Percentiles rank a stretch among this genome's conserved stretches.
These are phyloP conservation scores for Ascochyta clinopodiicola DNA, from an alignment of 2,329 filamentous ascomycete species.

Conservation along the genomic window DNA sequence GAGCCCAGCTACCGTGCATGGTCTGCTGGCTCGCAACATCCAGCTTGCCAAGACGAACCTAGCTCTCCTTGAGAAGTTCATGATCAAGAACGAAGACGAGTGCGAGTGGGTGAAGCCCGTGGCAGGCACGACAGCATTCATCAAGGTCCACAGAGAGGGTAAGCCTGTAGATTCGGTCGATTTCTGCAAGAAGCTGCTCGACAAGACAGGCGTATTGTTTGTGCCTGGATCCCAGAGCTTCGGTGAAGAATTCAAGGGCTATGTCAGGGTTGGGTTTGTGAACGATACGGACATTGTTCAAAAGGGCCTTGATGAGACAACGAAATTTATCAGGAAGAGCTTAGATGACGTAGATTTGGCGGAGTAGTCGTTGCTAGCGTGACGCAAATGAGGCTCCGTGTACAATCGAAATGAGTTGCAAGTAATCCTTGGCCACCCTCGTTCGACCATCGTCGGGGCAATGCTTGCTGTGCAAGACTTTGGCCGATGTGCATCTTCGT, in stretches of 20 bases:
- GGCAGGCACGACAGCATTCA: slow-evolving; percentile 80
- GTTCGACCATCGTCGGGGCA: neutral
- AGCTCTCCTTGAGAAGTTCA: slow-evolving; percentile 69
- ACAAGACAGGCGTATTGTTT: slow-evolving; percentile 74
- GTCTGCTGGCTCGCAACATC: slow-evolving; percentile 68
- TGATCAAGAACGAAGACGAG: slow-evolving; percentile 67
- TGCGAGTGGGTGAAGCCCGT: slow-evolving; percentile 76
- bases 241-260: slow-evolving; percentile 73
- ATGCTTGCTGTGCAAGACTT: neutral
- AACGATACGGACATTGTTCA: slow-evolving; percentile 73
- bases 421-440: too few relatives aligned
- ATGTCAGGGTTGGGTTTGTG: slow-evolving; percentile 78
- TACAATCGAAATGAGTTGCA: neutral
- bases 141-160: slow-evolving; percentile 69
- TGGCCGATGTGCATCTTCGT: neutral
- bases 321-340: slow-evolving; percentile 62
- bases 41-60: slow-evolving; percentile 72
- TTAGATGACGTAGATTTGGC: slow-evolving; percentile 59
- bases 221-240: slow-evolving; percentile 78
- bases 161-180: slow-evolving; percentile 72
- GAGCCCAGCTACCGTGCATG: slow-evolving; percentile 67
- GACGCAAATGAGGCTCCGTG: too few relatives aligned
- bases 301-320: slow-evolving; percentile 65
- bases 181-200: slow-evolving; percentile 73
- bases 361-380: slow-evolving; percentile 20